Base-by-base conservation (phyloP, 345 rosid genomes). In the Corchorus capsularis region DNA sequence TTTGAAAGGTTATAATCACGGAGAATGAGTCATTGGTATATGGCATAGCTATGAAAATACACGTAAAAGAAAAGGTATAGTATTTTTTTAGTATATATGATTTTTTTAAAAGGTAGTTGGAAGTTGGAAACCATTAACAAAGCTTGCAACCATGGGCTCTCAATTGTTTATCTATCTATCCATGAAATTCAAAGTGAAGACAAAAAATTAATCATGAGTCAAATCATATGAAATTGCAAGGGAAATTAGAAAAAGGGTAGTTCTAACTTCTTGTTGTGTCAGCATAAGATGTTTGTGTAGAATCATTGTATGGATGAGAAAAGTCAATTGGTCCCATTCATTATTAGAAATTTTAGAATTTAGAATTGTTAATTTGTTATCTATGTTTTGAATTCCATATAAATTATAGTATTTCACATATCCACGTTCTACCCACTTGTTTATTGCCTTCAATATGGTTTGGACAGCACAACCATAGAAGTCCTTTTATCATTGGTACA, bases 1-100 rank as follows among this genome's bases (percentile, higher is more conserved):
- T 45, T 57, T 35, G 34, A 52, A 69, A 54, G 54, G 61, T 20
- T 19, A 37, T 6, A 10, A 43, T 68, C 66, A 57, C 49, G 73
- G 63, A 66, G 77, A 65, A 66, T 53, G 60, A 55, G 63, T 53
- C 67, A 8, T 52, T 14, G 15, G 22, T 45, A 67, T 47, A 66
- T 27, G 6, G 71, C 27, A 54, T 54, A 60, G 9, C 37, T 11
- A 22, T 27, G 34, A 22, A 19, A 20, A 20, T 4, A 59, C 20
- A 19, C 55, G 13, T 27, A 27, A 27, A 27, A 57, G 16, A 53
- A 45, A 4, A 53, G 56, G 34, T 7, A 10, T 11, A 7, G 1
- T 19, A 19, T 11, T 57, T 19, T 57, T 19, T 4, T 37, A 19
- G 49, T n/a, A 39, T 3, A 27, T 27, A 27, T 35, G 2, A 2